Conservation (phyloP, 176 grass and related monocot genomes). For the Musa troglodytarum region DNA sequence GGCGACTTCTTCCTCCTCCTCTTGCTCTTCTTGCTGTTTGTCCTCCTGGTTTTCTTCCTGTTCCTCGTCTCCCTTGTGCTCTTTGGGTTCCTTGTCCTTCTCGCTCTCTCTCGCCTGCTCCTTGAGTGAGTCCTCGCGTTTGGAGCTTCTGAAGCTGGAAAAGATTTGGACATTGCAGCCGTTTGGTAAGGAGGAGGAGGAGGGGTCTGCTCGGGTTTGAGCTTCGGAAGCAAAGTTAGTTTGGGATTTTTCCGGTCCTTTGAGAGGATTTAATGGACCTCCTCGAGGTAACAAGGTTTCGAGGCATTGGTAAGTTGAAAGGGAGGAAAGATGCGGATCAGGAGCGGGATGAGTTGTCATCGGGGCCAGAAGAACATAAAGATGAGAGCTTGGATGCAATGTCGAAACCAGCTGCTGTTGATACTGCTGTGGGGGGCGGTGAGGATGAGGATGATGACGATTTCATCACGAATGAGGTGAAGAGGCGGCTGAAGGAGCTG, state of each 20-base stretch:
- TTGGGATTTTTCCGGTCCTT: not conserved
- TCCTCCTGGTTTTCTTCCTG: constrained; percentile 3
- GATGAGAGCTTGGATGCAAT: constrained; percentile 16
- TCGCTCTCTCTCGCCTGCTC: not conserved
- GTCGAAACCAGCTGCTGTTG: not conserved
- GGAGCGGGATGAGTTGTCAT: constrained; percentile 9
- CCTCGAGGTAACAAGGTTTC: constrained; percentile 65
- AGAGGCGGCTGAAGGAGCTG: constrained; percentile 78
- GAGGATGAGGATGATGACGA: constrained; percentile 45
- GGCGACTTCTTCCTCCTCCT: constrained; percentile 10
- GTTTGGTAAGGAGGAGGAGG: not conserved
- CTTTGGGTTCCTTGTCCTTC: not conserved
- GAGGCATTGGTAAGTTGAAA: constrained; percentile 25
- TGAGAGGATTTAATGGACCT: constrained; percentile 47
- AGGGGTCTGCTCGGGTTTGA: not conserved
- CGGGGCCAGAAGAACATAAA: constrained; percentile 2
- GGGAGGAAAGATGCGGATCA: not conserved
- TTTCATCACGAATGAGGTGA: constrained; percentile 68
- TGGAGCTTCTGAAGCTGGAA: not conserved
- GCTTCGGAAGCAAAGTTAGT: not conserved
- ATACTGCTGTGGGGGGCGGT: not conserved
- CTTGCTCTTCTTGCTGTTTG: constrained; percentile 1
- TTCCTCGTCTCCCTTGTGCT: not conserved
- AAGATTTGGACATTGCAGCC: not conserved
- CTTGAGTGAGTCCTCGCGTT: not conserved